Conservation (phyloP, 345 rosid species). For the Gossypium bickii region DNA sequence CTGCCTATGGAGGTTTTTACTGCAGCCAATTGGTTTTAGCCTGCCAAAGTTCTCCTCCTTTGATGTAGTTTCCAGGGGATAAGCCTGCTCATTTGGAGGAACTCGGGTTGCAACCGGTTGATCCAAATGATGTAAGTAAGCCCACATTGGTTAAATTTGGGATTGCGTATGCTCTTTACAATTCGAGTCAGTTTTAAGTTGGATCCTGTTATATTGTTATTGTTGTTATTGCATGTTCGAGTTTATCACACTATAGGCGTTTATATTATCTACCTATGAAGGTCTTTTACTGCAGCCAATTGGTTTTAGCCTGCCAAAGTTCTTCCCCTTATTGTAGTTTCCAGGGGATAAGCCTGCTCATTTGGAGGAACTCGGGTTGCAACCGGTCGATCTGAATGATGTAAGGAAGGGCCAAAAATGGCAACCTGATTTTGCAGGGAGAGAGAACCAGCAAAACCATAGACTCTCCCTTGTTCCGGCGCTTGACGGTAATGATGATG, state of each 20-base stretch:
- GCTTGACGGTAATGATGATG: conserved; percentile 35
- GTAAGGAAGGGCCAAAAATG: conserved; percentile 36
- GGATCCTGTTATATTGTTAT: too few species aligned
- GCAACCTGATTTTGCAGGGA: conserved; percentile 17
- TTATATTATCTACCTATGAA: too few species aligned
- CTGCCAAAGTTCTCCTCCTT: conserved; percentile 6
- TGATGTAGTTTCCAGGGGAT: conserved; percentile 74
- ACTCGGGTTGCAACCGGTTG: conserved; percentile 29
- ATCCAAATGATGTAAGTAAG: conserved; percentile 28
- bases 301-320: background rate
- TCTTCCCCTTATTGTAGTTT: conserved; percentile 41
- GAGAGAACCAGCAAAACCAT: conserved; percentile 50
- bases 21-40: background rate
- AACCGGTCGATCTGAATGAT: conserved; percentile 29
- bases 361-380: conserved; percentile 42
- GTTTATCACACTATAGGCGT: too few species aligned
- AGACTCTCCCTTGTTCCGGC: conserved; percentile 26
- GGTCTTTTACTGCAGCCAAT: background rate
- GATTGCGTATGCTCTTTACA: too few species aligned
- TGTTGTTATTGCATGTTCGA: too few species aligned
- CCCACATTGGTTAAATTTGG: too few species aligned
- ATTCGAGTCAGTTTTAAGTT: too few species aligned
- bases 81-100: conserved; percentile 47
- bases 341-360: conserved; percentile 62
- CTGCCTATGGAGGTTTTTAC: too few species aligned